A percentile compares a stretch with the other conserved stretches of the same genome.
Evolutionary conservation across 2,329 filamentous ascomycete species (phyloP).

Genomic region (Emydomyces testavorans): DNA sequence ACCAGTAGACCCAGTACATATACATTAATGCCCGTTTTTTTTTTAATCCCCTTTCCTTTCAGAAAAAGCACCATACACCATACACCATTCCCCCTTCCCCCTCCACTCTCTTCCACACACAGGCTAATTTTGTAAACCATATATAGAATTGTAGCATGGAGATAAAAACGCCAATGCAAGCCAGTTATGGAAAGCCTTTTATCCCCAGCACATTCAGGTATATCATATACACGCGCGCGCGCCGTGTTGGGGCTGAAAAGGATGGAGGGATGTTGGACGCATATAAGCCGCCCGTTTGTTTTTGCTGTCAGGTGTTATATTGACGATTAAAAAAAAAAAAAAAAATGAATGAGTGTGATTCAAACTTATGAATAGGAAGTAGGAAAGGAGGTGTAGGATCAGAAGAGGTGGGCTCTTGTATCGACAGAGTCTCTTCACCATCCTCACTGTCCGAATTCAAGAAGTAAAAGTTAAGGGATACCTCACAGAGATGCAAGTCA

Average conservation of each 20-base stretch:
- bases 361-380: too few species aligned
- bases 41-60: background rate
- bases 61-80: too few species aligned
- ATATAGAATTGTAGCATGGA: background rate
- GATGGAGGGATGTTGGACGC: conserved; percentile 7
- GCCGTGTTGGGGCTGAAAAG: background rate
- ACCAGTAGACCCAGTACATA: too few species aligned
- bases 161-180: too few species aligned
- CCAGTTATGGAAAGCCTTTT: too few species aligned
- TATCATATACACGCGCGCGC: background rate
- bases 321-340: background rate
- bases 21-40: too few species aligned
- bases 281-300: conserved; percentile 9
- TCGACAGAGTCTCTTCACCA: too few species aligned
- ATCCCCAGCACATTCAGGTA: background rate
- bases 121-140: background rate
- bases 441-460: too few species aligned
- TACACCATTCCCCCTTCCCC: background rate
- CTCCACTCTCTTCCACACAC: background rate
- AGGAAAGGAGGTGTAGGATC: too few species aligned
- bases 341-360: background rate
- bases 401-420: too few species aligned
- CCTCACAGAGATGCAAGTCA: too few species aligned
- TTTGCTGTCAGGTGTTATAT: background rate
- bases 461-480: background rate